Evolutionary conservation across 2,329 filamentous ascomycete species (phyloP), one percentile per base, ranked within the genome.

Genomic region (Cryphonectria nitschkei): DNA sequence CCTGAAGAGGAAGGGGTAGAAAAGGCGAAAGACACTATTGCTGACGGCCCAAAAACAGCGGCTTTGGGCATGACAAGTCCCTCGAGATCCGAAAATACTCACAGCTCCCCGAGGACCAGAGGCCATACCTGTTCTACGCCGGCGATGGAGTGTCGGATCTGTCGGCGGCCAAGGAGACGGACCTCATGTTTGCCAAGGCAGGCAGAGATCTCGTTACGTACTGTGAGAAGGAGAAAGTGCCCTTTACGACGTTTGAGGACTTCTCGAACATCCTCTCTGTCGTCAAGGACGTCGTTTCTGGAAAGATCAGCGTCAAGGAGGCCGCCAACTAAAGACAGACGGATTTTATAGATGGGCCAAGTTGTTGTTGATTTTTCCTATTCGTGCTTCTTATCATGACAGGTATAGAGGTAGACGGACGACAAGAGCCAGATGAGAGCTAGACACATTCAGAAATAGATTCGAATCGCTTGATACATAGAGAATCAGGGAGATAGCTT

Each of bases 51-150:
- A 34, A 3, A 3, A 16, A 50, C 73, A 93, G 92, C 78, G 87
- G 90, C 71, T 97, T 97, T 77, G 96, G 96, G n/a, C 96, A 99
- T 79, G 95, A 99, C 86, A 99, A 99, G 88, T 95, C 92, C 37
- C 85, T 95, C 68, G 93, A 96, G 79, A 94, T 99, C 77, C 90
- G 93, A 74, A 94, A 94, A 67, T 98, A 98, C 82, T 91, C 92
- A 2, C 85, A 89, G 37, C 85, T 97, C 60, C 90, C 93, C 0
- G 85, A 85, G 80, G 75, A 84, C 43, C 82, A 92, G 77, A 87
- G 94, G 58, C 96, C 96, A 2, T 90, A 89, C 54, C 89, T 98
- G 83, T 94, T 98, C 80, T 99, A 99, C 78, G 95, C 96, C 43
- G 96, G 96, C 71, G 95, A 98, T 76, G 95, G 95, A 65, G 94